phyloP scores from a whole-genome alignment of 768 basidiomycete species.

The Termitomyces sp. region DNA sequence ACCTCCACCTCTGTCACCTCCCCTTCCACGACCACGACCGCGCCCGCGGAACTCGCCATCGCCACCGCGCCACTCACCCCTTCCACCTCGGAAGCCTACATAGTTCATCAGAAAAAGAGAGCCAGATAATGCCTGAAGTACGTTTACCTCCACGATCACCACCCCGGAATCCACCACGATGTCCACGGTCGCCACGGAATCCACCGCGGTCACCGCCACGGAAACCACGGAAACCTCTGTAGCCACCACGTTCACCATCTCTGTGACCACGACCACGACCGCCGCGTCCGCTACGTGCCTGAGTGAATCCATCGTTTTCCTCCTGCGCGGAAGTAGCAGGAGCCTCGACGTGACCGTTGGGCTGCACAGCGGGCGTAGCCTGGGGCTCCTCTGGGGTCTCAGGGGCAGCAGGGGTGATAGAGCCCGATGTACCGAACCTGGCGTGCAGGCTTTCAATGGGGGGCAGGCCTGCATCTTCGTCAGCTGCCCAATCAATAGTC shows the following conservation, averaged over 20 bases:
- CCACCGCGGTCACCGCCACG: slow-evolving; percentile 30
- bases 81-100: slow-evolving; percentile 31
- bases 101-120: not conserved
- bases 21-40: slow-evolving; percentile 33
- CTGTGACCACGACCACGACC: slow-evolving; percentile 41
- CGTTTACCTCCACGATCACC: slow-evolving; percentile 33
- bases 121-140: not conserved
- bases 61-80: slow-evolving; percentile 49
- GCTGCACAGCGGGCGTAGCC: slow-evolving; percentile 21
- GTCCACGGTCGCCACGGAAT: slow-evolving; percentile 30
- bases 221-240: slow-evolving; percentile 30
- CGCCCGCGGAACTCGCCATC: slow-evolving; percentile 43
- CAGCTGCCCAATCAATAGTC: slow-evolving; percentile 80
- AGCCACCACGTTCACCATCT: slow-evolving; percentile 21
- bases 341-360: slow-evolving; percentile 26
- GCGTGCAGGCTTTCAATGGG: slow-evolving; percentile 73
- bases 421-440: slow-evolving; percentile 71
- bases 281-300: slow-evolving; percentile 41
- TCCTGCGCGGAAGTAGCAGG: slow-evolving; percentile 19
- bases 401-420: slow-evolving; percentile 53
- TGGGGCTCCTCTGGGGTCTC: slow-evolving; percentile 22
- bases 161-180: slow-evolving; percentile 40
- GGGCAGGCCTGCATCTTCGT: slow-evolving; percentile 78
- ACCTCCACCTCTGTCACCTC: slow-evolving; percentile 39
- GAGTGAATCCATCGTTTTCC: slow-evolving; percentile 66